Evolutionary conservation across 73 alveolate species (phyloP), one percentile per base, ranked within the genome.

Genomic region (Blepharisma japonicum): DNA sequence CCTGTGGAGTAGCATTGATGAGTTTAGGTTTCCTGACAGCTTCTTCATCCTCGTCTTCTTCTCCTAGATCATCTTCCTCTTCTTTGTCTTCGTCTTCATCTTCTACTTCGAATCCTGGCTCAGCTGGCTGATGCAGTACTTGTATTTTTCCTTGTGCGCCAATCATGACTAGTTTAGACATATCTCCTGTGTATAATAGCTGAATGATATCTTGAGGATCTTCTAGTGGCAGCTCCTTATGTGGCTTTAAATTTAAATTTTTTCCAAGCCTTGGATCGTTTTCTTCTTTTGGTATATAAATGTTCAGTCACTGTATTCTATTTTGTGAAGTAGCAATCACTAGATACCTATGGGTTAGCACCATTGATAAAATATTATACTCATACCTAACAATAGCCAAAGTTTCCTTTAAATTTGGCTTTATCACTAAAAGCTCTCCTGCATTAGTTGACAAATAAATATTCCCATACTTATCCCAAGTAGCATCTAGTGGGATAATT

Each of bases 21-120:
- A 56, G 81, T 47, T 86, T 82, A 55, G 94, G 53, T 86, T 91
- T 6, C 74, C 81, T 45, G 84, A 54, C 6, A 91, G 91, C 11
- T 86, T 82, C 48, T 48, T 87, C 55, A 78, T 8, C 54, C 39
- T 79, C 82, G 77, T 81, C 50, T 71, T 78, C 76, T 85, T 91
- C 80, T 81, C 80, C 68, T 45, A 9, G 42, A 38, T 86, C 88
- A 0, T 81, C 87, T 56, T 89, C 96, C 54, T 81, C 88, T 74
- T 77, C 87, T 74, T 90, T 86, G 55, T 94, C 92, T 20, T 88
- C 92, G 53, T 94, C 98, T 47, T 85, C 93, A 23, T 89, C 95
- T 68, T 91, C 93, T 77, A 89, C 97, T 39, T 94, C 78, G 50
- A 89, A 79, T 56, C 85, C 92, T 55, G 95, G 97, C 72, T 94